Evolutionary conservation across 2,329 filamentous ascomycete genomes (phyloP).

Genomic region (Colletotrichum aenigma): DNA sequence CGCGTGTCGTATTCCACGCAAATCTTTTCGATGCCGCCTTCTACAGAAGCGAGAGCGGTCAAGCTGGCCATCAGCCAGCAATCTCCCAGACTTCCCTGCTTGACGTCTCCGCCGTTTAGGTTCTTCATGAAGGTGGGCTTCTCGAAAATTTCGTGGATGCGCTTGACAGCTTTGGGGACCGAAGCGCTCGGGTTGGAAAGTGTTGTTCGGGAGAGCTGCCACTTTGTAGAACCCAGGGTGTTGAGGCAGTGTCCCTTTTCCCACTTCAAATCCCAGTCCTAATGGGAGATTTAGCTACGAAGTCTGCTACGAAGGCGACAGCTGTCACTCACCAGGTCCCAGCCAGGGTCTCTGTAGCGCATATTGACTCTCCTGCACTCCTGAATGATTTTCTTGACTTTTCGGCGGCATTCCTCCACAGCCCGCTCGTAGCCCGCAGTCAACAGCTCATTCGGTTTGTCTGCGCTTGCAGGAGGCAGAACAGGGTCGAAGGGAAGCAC

Average conservation of each 20-base stretch:
- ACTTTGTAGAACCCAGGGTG: constrained; percentile 54
- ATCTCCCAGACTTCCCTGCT: constrained; percentile 78
- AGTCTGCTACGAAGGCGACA: not conserved
- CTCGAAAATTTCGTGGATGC: constrained; percentile 76
- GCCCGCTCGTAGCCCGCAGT: constrained; percentile 67
- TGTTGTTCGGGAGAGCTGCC: constrained; percentile 52
- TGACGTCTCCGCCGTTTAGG: constrained; percentile 74
- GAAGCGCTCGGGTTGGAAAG: constrained; percentile 50
- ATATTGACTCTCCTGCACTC: constrained; percentile 78
- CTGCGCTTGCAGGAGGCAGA: constrained; percentile 51
- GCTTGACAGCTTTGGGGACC: constrained; percentile 76
- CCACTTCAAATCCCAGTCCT: constrained; percentile 74
- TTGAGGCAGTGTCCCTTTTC: constrained; percentile 62
- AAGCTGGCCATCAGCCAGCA: constrained; percentile 85
- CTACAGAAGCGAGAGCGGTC: constrained; percentile 76
- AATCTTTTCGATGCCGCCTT: constrained; percentile 71
- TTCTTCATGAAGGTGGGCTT: constrained; percentile 71
- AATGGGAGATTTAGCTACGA: not conserved
- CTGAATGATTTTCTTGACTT: constrained; percentile 64
- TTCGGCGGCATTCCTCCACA: constrained; percentile 66
- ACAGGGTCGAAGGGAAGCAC: constrained; percentile 70
- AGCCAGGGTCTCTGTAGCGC: constrained; percentile 74
- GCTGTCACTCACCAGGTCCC: constrained; percentile 55
- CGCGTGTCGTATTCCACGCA: constrained; percentile 77
- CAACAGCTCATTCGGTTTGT: constrained; percentile 64